Conservation (phyloP, 2,329 filamentous ascomycete species). For the Ophiostoma sp. region DNA sequence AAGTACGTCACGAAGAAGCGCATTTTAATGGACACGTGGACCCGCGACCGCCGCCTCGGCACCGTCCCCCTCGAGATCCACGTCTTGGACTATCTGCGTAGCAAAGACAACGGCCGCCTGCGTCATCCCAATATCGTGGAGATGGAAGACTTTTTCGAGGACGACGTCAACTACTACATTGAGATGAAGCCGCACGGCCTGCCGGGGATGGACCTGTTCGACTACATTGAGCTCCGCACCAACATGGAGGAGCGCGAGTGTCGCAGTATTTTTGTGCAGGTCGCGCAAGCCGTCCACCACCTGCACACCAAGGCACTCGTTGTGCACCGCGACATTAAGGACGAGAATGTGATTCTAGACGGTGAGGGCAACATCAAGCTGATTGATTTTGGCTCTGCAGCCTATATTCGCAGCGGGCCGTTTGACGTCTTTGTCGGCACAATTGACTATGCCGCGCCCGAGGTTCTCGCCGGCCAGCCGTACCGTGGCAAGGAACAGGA, state of each 20-base stretch:
- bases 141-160: constrained; percentile 70
- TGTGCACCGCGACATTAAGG: constrained; percentile 97
- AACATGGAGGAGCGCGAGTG: constrained; percentile 97
- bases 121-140: constrained; percentile 65
- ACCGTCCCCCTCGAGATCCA: constrained; percentile 97
- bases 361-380: constrained; percentile 93
- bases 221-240: constrained; percentile 92
- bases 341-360: constrained; percentile 95
- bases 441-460: constrained; percentile 98
- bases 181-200: constrained; percentile 95
- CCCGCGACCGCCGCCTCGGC: constrained; percentile 81
- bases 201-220: constrained; percentile 96
- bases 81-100: constrained; percentile 82
- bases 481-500: constrained; percentile 97
- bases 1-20: constrained; percentile 97
- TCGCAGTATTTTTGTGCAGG: constrained; percentile 90
- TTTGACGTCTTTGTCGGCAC: constrained; percentile 99
- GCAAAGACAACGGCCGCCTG: constrained; percentile 51
- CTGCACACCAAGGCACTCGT: constrained; percentile 85
- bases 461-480: constrained; percentile 85
- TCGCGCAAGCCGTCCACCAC: constrained; percentile 83
- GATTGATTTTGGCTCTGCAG: constrained; percentile 96
- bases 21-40: constrained; percentile 98
- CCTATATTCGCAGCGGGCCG: constrained; percentile 95
- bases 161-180: constrained; percentile 93